Evolutionary conservation across 177 flowering plant species (phyloP).

Genomic region (Vitis hybrid): DNA sequence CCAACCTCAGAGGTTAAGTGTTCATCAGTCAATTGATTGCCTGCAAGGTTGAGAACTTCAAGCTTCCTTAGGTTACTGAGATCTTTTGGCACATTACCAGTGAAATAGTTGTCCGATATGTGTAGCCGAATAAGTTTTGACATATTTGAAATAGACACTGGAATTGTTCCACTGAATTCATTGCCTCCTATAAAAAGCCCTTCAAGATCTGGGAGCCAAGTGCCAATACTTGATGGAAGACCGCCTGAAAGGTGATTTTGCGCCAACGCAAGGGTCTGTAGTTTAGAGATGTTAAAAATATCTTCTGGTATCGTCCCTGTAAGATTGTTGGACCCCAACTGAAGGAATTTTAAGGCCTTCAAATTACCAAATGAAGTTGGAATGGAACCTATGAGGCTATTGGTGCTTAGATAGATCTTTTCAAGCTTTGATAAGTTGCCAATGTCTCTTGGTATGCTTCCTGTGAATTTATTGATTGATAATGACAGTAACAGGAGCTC

Average conservation of each 20-base stretch:
- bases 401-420: no score
- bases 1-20: background rate
- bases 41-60: background rate
- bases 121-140: background rate
- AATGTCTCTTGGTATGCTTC: no score
- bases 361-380: no score
- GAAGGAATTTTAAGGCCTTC: no score
- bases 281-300: background rate
- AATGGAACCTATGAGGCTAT: no score
- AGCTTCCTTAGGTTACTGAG: background rate
- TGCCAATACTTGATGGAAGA: background rate
- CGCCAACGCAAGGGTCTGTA: background rate
- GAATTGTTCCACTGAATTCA: conserved; percentile 3
- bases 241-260: background rate
- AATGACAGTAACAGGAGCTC: no score
- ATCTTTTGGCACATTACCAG: background rate
- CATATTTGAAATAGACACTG: conserved; percentile 1
- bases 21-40: background rate
- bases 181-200: background rate
- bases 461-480: no score
- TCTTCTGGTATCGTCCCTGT: no score
- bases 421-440: no score
- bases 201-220: conserved; percentile 4
- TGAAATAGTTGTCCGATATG: background rate
- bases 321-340: no score